These are phyloP conservation scores for Leccinum variabile DNA, from an alignment of 1,284 basidiomycete genomes.

Conservation along the genomic window DNA sequence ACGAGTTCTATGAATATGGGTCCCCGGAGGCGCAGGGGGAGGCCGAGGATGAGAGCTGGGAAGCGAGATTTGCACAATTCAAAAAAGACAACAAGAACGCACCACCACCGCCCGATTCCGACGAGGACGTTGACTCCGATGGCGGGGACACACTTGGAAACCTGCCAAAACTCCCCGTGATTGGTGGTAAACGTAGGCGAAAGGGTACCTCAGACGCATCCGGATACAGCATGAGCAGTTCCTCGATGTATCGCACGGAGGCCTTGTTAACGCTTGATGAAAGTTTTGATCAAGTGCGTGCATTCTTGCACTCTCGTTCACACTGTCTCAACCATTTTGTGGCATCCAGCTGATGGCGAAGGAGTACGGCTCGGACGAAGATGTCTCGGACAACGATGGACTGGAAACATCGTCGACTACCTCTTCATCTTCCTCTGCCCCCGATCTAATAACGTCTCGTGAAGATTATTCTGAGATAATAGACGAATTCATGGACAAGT, in stretches of 20 bases:
- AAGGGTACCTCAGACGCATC: conserved; percentile 82
- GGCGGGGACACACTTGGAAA: conserved; percentile 78
- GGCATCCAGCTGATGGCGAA: conserved; percentile 60
- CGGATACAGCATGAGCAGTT: conserved; percentile 96
- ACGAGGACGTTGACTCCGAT: conserved; percentile 59
- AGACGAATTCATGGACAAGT: conserved; percentile 92
- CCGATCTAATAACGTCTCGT: conserved; percentile 75
- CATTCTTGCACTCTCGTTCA: not conserved
- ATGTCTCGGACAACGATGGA: conserved; percentile 42
- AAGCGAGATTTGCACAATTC: conserved; percentile 76
- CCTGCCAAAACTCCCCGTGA: conserved; percentile 70
- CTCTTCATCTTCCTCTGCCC: conserved; percentile 60
- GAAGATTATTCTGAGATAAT: conserved; percentile 92
- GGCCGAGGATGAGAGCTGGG: conserved; percentile 54
- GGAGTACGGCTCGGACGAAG: conserved; percentile 70
- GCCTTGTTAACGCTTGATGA: conserved; percentile 89
- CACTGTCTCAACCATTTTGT: conserved; percentile 6
- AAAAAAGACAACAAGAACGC: conserved; percentile 53
- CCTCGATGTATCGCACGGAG: conserved; percentile 93
- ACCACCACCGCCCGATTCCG: conserved; percentile 44
- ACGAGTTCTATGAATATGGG: conserved; percentile 71
- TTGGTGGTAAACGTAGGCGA: conserved; percentile 74
- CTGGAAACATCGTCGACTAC: conserved; percentile 37
- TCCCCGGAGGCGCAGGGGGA: conserved; percentile 36
- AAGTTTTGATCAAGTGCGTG: conserved; percentile 84